phyloP scores from a whole-genome alignment of 2,329 filamentous ascomycete genomes.

The Whalleya microplaca region DNA sequence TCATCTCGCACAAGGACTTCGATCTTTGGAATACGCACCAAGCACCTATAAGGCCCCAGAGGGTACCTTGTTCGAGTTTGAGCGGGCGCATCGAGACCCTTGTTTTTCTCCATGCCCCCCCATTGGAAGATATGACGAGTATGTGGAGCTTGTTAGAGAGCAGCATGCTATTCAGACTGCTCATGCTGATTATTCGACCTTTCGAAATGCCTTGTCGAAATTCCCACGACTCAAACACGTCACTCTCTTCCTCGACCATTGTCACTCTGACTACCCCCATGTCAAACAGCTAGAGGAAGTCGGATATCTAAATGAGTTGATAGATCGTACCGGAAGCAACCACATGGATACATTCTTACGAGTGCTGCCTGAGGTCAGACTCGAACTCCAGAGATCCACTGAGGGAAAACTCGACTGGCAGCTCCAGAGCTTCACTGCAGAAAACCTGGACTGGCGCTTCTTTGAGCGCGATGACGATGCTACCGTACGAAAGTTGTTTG shows the following conservation, averaged over 20 bases:
- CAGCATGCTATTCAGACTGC: not conserved
- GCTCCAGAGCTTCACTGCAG: not conserved
- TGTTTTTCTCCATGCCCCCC: too few species aligned
- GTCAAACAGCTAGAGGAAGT: too few species aligned
- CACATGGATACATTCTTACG: not conserved
- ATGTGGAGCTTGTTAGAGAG: not conserved
- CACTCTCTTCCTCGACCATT: not conserved
- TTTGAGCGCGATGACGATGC: not conserved
- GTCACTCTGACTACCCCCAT: too few species aligned
- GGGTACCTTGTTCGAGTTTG: too few species aligned
- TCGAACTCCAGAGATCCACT: not conserved
- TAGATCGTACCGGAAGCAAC: not conserved
- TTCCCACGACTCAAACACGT: slow-evolving; percentile 1
- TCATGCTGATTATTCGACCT: not conserved
- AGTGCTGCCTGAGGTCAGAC: not conserved
- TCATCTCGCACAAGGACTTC: not conserved
- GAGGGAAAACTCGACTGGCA: not conserved
- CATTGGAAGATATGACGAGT: not conserved
- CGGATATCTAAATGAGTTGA: too few species aligned
- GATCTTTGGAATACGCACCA: not conserved
- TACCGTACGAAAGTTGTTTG: not conserved
- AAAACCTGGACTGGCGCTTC: not conserved
- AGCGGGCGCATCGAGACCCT: too few species aligned
- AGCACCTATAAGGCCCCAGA: not conserved
- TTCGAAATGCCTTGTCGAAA: not conserved